A percentile compares a stretch with the other conserved stretches of the same genome.
Conservation (phyloP, 139 green algal species). For the Astrephomene gubernaculifera region DNA sequence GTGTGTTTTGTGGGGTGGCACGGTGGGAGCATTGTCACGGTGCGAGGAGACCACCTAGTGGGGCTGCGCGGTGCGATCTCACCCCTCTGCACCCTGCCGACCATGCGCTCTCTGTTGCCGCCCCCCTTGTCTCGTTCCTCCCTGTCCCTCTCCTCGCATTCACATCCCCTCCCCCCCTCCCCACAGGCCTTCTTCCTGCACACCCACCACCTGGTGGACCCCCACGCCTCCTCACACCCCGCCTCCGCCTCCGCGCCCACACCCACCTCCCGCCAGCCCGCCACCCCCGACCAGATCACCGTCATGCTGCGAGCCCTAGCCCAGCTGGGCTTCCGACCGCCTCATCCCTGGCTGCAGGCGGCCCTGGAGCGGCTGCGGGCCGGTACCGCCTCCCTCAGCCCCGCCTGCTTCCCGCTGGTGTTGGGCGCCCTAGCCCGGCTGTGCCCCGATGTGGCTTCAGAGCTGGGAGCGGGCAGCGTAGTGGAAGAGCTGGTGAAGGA, state of each 20-base stretch:
- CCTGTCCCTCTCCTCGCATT: too few relatives aligned
- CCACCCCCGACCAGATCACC: constrained; percentile 5
- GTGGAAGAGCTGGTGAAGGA: not conserved
- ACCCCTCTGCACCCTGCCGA: too few relatives aligned
- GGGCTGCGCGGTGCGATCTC: too few relatives aligned
- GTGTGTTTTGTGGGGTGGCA: too few relatives aligned
- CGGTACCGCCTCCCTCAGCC: not conserved
- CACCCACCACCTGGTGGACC: not conserved
- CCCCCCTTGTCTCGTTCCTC: too few relatives aligned
- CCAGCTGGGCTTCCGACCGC: constrained; percentile 27
- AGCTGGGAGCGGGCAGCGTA: not conserved
- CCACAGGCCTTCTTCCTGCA: constrained; percentile 39
- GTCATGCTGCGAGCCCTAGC: constrained; percentile 34
- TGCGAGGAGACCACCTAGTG: too few relatives aligned
- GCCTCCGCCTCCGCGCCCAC: not conserved
- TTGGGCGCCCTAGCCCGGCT: not conserved
- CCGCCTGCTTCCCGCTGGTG: constrained; percentile 29
- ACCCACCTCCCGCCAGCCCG: too few relatives aligned
- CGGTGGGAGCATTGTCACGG: too few relatives aligned
- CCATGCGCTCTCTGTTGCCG: too few relatives aligned
- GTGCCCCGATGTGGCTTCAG: constrained; percentile 2
- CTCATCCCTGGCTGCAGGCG: constrained; percentile 4
- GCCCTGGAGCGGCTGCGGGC: not conserved
- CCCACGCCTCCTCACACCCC: not conserved
- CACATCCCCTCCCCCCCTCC: too few relatives aligned